Evolutionary conservation across 2,329 filamentous ascomycete species (phyloP).

Genomic region (Cylindrodendrum hubeiense): DNA sequence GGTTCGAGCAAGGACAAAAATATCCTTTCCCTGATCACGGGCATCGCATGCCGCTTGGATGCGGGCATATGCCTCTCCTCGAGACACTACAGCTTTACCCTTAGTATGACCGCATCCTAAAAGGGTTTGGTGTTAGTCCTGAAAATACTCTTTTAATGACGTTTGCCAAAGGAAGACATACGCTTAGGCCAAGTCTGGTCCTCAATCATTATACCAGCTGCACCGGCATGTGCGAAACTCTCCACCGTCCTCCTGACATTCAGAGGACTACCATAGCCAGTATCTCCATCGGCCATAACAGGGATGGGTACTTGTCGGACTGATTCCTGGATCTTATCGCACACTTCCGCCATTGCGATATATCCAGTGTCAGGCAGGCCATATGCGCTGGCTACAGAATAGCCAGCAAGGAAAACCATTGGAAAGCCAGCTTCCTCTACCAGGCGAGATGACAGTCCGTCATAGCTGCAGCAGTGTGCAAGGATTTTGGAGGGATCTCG

Average conservation of each 20-base stretch:
- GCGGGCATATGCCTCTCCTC: constrained; percentile 58
- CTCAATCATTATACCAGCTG: constrained; percentile 57
- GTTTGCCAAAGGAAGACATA: constrained; percentile 38
- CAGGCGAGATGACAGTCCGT: constrained; percentile 57
- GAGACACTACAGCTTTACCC: constrained; percentile 59
- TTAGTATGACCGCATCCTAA: constrained; percentile 54
- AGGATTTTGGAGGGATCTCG: constrained; percentile 57
- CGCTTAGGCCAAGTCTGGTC: constrained; percentile 63
- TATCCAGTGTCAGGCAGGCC: constrained; percentile 63
- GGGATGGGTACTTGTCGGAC: constrained; percentile 54
- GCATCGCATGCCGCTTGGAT: constrained; percentile 60
- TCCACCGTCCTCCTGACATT: constrained; percentile 59
- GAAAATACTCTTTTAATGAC: not conserved
- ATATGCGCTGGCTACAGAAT: constrained; percentile 53
- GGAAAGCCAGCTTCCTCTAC: constrained; percentile 61
- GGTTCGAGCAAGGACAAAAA: constrained; percentile 59
- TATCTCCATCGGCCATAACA: constrained; percentile 61
- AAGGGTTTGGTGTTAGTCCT: not conserved
- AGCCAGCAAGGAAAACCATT: constrained; percentile 59
- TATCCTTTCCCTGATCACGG: constrained; percentile 57
- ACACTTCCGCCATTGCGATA: constrained; percentile 61
- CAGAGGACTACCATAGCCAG: constrained; percentile 60
- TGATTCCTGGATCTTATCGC: constrained; percentile 58
- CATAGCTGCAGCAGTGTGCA: constrained; percentile 57
- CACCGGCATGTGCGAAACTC: constrained; percentile 55